These are phyloP conservation scores for Dactylellina sp. DNA, from an alignment of 2,329 filamentous ascomycete species.

Conservation along the genomic window DNA sequence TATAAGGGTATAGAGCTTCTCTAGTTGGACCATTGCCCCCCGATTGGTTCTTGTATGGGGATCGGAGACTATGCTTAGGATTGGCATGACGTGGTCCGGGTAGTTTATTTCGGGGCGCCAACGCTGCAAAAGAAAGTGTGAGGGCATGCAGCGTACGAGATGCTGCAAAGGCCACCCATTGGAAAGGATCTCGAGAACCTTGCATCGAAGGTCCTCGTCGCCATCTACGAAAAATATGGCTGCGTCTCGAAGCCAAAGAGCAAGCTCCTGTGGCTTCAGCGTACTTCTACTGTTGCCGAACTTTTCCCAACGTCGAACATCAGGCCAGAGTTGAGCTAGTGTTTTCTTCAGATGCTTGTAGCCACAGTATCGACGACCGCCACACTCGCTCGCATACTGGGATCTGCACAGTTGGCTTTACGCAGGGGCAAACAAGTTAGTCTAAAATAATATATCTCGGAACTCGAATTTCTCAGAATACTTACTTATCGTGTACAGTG, in stretches of 20 bases:
- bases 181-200: conserved; percentile 11
- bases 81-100: conserved; percentile 33
- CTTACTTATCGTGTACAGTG: conserved; percentile 7
- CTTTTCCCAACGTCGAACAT: conserved; percentile 1
- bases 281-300: background rate
- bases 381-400: conserved; percentile 24
- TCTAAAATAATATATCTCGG: background rate
- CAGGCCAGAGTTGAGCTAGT: background rate
- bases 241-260: conserved; percentile 14
- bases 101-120: conserved; percentile 30
- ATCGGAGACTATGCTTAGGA: conserved; percentile 36
- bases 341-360: conserved; percentile 14
- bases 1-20: conserved; percentile 17
- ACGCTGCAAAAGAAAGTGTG: conserved; percentile 25
- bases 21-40: conserved; percentile 1
- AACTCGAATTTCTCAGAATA: background rate
- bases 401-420: conserved; percentile 25
- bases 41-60: conserved; percentile 7
- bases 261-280: conserved; percentile 2
- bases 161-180: conserved; percentile 6
- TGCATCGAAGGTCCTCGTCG: conserved; percentile 29
- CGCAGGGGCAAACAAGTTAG: background rate
- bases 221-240: conserved; percentile 27
- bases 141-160: conserved; percentile 27
- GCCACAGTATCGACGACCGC: conserved; percentile 25